Percentiles rank a stretch among this genome's conserved stretches.
phyloP scores from a whole-genome alignment of 1,284 basidiomycete species.

The Cryptococcus sp. region DNA sequence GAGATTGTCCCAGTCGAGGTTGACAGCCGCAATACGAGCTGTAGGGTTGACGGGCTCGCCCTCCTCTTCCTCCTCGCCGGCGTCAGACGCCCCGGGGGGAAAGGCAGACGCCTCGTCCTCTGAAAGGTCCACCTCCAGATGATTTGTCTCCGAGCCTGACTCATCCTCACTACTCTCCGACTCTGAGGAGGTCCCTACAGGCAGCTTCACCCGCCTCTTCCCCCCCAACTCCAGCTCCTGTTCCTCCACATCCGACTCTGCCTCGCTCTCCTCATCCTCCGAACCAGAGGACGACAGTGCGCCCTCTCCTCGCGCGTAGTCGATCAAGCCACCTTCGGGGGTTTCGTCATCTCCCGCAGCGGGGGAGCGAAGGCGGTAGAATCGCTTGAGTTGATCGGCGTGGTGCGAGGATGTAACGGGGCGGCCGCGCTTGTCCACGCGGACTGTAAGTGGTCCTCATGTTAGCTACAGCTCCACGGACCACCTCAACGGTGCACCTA shows the following conservation, averaged over 20 bases:
- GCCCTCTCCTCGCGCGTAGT: slow-evolving; percentile 87
- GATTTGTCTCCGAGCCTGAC: slow-evolving; percentile 50
- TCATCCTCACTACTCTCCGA: slow-evolving; percentile 45
- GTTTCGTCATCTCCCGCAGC: slow-evolving; percentile 48
- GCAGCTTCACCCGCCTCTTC: slow-evolving; percentile 22
- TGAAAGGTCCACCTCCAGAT: slow-evolving; percentile 59
- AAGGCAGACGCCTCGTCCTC: slow-evolving; percentile 58
- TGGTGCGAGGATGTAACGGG: slow-evolving; percentile 65
- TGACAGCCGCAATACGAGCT: slow-evolving; percentile 81
- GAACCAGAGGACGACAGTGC: slow-evolving; percentile 75
- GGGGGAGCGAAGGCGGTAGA: slow-evolving; percentile 64
- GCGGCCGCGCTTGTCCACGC: slow-evolving; percentile 90
- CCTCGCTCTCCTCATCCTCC: slow-evolving; percentile 62
- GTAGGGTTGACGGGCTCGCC: slow-evolving; percentile 53
- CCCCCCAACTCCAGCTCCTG: slow-evolving; percentile 54
- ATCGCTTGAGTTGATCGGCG: slow-evolving; percentile 71
- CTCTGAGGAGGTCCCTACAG: slow-evolving; percentile 35
- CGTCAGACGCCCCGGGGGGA: slow-evolving; percentile 24
- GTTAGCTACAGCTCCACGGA: background rate
- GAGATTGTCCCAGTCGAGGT: slow-evolving; percentile 98
- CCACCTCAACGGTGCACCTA: no score
- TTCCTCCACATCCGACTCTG: slow-evolving; percentile 43
- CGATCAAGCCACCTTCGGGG: slow-evolving; percentile 50
- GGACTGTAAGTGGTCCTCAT: slow-evolving; percentile 49
- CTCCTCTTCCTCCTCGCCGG: slow-evolving; percentile 43